Evolutionary conservation across 106 monocot species (phyloP).

Genomic region (Cymbidium sinense): DNA sequence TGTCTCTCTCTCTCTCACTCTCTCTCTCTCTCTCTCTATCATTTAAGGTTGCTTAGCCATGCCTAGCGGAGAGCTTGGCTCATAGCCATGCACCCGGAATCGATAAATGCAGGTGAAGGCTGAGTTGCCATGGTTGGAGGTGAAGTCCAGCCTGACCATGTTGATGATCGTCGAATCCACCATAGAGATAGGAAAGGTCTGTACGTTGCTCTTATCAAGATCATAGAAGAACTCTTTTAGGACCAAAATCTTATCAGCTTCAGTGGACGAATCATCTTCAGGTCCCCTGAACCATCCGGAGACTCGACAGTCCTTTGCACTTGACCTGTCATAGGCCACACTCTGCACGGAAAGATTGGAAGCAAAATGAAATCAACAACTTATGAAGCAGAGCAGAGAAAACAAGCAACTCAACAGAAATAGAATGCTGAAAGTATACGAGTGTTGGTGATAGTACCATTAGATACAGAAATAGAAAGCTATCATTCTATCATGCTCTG

Average conservation of each 20-base stretch:
- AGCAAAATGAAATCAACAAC: too few species aligned
- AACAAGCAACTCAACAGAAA: not conserved
- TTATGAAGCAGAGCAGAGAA: not conserved
- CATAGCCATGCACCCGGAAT: constrained; percentile 69
- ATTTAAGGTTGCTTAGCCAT: not conserved
- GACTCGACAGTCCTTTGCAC: constrained; percentile 52
- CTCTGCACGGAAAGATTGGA: constrained; percentile 36
- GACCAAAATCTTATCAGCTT: constrained; percentile 7
- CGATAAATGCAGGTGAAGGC: constrained; percentile 80
- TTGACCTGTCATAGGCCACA: constrained; percentile 78
- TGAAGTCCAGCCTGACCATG: constrained; percentile 51
- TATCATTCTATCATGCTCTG: too few species aligned
- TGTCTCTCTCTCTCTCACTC: too few species aligned
- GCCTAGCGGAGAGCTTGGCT: constrained; percentile 26
- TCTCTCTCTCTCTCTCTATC: not conserved
- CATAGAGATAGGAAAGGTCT: constrained; percentile 34
- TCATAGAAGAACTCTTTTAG: constrained; percentile 54
- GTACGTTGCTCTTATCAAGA: constrained; percentile 60
- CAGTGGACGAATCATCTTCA: constrained; percentile 12
- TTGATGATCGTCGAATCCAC: constrained; percentile 30
- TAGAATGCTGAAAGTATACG: too few species aligned
- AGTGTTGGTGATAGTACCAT: too few species aligned
- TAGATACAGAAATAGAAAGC: too few species aligned
- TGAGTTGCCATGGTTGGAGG: constrained; percentile 72
- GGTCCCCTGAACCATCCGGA: constrained; percentile 46